A percentile compares a stretch with the other conserved stretches of the same genome.
Evolutionary conservation across 805 yeast genomes (phyloP).

Genomic region (Henningerozyma blattae): DNA sequence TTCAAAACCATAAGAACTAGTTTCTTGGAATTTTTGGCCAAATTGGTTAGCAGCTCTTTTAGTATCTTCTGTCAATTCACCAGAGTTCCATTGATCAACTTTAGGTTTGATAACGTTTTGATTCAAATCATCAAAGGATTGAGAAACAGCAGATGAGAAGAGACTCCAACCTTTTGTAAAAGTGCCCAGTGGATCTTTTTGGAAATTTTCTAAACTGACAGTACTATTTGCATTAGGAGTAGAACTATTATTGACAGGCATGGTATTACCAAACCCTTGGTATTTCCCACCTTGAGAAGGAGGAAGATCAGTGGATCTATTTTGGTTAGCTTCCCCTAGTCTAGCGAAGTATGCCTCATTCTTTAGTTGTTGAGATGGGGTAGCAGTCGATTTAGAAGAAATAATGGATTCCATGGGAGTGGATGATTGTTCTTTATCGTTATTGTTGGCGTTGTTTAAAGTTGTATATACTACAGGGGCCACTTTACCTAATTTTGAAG

Average conservation of each 20-base stretch:
- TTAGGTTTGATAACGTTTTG: conserved; percentile 89
- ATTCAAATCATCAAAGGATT: conserved; percentile 75
- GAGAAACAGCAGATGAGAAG: conserved; percentile 73
- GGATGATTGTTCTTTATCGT: conserved; percentile 1
- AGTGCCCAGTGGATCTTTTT: conserved; percentile 83
- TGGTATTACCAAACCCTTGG: conserved; percentile 82
- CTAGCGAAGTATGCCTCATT: conserved; percentile 77
- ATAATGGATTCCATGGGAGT: conserved; percentile 31
- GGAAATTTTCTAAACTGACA: conserved; percentile 57
- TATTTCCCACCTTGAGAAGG: conserved; percentile 93
- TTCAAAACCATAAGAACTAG: conserved; percentile 64
- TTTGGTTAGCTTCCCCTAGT: conserved; percentile 59
- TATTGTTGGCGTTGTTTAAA: conserved; percentile 1
- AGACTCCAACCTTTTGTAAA: conserved; percentile 89
- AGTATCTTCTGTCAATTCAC: conserved; percentile 74
- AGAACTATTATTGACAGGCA: conserved; percentile 15
- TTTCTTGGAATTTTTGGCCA: conserved; percentile 87
- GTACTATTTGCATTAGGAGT: conserved; percentile 19
- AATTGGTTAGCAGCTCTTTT: conserved; percentile 92
- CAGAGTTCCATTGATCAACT: conserved; percentile 54
- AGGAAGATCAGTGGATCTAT: conserved; percentile 66
- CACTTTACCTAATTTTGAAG: conserved; percentile 9
- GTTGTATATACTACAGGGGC: conserved; percentile 3
- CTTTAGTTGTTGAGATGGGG: conserved; percentile 34
- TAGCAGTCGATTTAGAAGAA: conserved; percentile 24